Evolutionary conservation across 2,329 filamentous ascomycete species (phyloP).

Genomic region (Talaromyces pinophilus): DNA sequence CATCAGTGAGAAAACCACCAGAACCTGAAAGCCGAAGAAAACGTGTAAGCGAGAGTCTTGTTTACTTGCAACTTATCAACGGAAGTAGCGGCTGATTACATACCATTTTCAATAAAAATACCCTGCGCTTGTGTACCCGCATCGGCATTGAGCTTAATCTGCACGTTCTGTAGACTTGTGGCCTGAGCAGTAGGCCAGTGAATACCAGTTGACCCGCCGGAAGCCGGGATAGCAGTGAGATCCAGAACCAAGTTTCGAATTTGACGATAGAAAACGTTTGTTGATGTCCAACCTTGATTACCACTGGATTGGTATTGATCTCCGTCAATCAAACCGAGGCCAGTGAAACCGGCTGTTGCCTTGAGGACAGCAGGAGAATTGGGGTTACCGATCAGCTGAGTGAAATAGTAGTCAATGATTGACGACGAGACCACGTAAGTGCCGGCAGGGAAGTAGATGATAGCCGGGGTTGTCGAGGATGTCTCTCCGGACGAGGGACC

Average conservation of each 20-base stretch:
- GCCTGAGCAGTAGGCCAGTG: conserved; percentile 60
- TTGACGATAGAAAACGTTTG: conserved; percentile 65
- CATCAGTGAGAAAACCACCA: conserved; percentile 61
- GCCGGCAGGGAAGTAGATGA: conserved; percentile 61
- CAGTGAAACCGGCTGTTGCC: conserved; percentile 55
- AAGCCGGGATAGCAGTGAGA: conserved; percentile 43
- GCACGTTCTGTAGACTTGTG: conserved; percentile 63
- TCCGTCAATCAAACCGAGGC: conserved; percentile 60
- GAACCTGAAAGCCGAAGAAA: conserved; percentile 41
- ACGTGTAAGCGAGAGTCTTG: not conserved
- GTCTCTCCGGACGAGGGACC: conserved; percentile 42
- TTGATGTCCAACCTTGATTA: conserved; percentile 46
- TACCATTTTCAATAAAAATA: conserved; percentile 61
- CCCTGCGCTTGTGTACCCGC: conserved; percentile 56
- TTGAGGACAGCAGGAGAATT: conserved; percentile 58
- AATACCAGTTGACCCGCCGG: conserved; percentile 41
- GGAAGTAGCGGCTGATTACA: conserved; percentile 2
- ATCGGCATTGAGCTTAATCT: conserved; percentile 57
- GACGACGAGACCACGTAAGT: conserved; percentile 60
- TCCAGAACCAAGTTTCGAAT: conserved; percentile 68
- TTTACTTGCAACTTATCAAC: not conserved
- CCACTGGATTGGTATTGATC: conserved; percentile 52
- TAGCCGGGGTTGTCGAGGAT: conserved; percentile 55
- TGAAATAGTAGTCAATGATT: conserved; percentile 65
- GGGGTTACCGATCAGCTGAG: conserved; percentile 63